Percentiles rank a stretch among this genome's conserved stretches.
phyloP scores from a whole-genome alignment of 441 rosid species.

The Aquilaria agallochum region DNA sequence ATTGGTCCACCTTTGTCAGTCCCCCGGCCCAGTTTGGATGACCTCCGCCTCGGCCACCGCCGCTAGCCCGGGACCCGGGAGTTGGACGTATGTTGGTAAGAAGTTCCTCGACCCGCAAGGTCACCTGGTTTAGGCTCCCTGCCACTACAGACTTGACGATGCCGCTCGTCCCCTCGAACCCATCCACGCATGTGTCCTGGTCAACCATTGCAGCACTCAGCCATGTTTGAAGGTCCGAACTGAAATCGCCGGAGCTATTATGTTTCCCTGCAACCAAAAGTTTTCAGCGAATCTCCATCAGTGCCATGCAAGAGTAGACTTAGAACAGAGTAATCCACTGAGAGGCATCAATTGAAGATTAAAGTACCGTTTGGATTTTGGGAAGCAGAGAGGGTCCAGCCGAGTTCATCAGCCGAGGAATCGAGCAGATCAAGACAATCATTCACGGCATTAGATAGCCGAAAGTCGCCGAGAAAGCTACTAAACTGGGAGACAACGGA shows the following conservation, averaged over 20 bases:
- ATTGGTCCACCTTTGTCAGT: conserved; percentile 15
- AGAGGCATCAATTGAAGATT: not conserved
- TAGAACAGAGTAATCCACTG: not conserved
- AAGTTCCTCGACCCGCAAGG: conserved; percentile 44
- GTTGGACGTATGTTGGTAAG: conserved; percentile 44
- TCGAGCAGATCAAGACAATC: conserved; percentile 87
- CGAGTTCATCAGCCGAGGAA: conserved; percentile 59
- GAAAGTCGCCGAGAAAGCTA: conserved; percentile 40
- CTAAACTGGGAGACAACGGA: conserved; percentile 47
- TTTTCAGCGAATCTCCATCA: not conserved
- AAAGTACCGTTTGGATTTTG: conserved; percentile 56
- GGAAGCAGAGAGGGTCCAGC: conserved; percentile 75
- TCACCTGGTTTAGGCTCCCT: conserved; percentile 57
- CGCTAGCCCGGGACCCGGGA: conserved; percentile 19
- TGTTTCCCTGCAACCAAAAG: conserved; percentile 42
- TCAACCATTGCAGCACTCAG: conserved; percentile 76
- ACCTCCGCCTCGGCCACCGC: conserved; percentile 13
- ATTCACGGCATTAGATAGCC: conserved; percentile 54
- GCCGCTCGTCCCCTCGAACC: conserved; percentile 62
- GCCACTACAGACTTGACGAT: conserved; percentile 38
- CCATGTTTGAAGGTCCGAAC: conserved; percentile 74
- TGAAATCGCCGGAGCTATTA: conserved; percentile 69
- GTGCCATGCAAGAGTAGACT: not conserved
- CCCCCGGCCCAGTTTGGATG: not conserved
- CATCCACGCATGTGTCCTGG: conserved; percentile 78